Percentiles rank a stretch among this genome's conserved stretches.
phyloP scores from a whole-genome alignment of 2,329 filamentous ascomycete genomes.

The Phyllosticta capitalensis region DNA sequence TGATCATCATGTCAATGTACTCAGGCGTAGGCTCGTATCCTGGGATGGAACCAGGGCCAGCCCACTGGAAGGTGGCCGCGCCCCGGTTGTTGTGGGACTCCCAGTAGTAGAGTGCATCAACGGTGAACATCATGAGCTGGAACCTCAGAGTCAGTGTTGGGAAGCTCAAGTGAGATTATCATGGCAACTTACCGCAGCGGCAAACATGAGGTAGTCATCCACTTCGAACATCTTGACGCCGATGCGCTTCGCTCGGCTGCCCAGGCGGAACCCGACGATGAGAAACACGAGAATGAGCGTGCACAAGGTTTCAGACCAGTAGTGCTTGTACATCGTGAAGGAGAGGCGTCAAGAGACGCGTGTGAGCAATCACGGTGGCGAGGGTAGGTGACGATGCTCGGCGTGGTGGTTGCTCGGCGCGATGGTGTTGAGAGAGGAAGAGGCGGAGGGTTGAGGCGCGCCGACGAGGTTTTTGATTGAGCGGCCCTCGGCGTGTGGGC shows the following conservation, averaged over 20 bases:
- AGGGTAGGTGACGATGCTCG: background rate
- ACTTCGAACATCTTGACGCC: background rate
- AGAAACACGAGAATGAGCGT: background rate
- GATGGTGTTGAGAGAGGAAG: background rate
- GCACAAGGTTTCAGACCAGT: background rate
- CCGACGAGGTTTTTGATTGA: background rate
- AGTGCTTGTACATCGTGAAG: background rate
- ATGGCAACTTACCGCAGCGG: background rate
- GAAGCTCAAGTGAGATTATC: background rate
- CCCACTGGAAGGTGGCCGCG: background rate
- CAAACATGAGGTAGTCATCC: background rate
- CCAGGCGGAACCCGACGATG: background rate
- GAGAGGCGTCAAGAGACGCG: background rate
- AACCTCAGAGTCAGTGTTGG: background rate
- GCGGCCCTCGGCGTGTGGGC: background rate
- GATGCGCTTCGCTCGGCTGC: background rate
- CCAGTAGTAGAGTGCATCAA: background rate
- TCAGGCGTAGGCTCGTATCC: background rate
- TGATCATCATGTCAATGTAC: background rate
- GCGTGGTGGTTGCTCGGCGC: background rate
- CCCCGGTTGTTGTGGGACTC: background rate
- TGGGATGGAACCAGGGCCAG: background rate
- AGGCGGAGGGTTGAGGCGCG: background rate
- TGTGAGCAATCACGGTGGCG: background rate
- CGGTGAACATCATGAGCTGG: background rate